Conservation (phyloP, 2,329 filamentous ascomycete species). For the Monosporascus sp. region DNA sequence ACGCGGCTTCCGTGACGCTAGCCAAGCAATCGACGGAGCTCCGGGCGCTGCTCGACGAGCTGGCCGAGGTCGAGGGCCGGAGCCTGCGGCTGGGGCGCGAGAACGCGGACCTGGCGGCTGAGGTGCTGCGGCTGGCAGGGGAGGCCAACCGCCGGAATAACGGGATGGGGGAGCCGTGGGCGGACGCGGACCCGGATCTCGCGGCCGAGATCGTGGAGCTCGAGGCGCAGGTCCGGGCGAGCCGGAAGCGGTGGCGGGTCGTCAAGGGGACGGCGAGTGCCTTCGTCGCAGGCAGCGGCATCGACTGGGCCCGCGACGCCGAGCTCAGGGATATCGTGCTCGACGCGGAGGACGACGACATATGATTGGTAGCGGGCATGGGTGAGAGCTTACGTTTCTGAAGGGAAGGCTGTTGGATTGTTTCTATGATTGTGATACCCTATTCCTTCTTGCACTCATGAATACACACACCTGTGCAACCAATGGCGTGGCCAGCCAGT, state of each 20-base stretch:
- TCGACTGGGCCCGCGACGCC: conserved; percentile 73
- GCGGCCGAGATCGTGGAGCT: conserved; percentile 52
- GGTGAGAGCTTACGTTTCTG: background rate
- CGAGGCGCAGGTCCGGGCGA: conserved; percentile 55
- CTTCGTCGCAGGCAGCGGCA: conserved; percentile 72
- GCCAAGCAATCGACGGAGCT: conserved; percentile 53
- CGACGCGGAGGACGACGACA: conserved; percentile 50
- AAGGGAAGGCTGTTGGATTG: conserved; percentile 6
- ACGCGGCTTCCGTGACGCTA: conserved; percentile 59
- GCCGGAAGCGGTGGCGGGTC: conserved; percentile 63
- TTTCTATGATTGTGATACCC: no score
- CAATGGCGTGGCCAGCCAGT: no score
- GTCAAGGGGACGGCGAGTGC: conserved; percentile 77
- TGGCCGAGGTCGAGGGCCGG: conserved; percentile 54
- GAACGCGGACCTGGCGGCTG: conserved; percentile 59
- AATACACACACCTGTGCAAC: background rate
- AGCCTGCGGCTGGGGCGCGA: conserved; percentile 49
- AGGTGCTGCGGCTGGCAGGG: conserved; percentile 58
- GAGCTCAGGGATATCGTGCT: conserved; percentile 66
- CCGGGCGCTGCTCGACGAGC: conserved; percentile 42
- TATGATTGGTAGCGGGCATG: conserved; percentile 6
- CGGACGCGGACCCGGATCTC: conserved; percentile 47
- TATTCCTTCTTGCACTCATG: background rate
- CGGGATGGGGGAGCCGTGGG: conserved; percentile 42
- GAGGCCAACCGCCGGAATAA: conserved; percentile 41